A percentile compares a stretch with the other conserved stretches of the same genome.
Conservation (phyloP, 345 rosid species). For the Melaleuca alternifolia region DNA sequence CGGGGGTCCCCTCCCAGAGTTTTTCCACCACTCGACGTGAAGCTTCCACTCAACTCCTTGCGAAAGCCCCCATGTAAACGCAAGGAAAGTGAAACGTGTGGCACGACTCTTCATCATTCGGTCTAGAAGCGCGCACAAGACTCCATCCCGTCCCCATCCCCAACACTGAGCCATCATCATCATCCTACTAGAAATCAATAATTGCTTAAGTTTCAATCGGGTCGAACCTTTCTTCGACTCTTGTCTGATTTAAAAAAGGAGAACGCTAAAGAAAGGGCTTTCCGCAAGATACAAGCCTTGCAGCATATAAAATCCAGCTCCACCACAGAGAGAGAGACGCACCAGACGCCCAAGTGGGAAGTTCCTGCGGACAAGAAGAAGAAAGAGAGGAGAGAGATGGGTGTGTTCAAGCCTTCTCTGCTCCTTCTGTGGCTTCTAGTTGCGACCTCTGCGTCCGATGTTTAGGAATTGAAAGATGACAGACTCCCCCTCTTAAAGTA, state of each 20-base stretch:
- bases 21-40: not conserved
- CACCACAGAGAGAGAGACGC: not conserved
- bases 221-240: not conserved
- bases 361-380: not conserved
- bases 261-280: not conserved
- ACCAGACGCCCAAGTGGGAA: not conserved
- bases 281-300: not conserved
- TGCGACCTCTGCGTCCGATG: not conserved
- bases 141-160: not conserved
- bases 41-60: not conserved
- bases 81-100: not conserved
- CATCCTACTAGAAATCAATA: not conserved
- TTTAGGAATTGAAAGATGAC: no score
- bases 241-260: not conserved
- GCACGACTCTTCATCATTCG: not conserved
- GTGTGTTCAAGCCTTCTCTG: constrained; percentile 5
- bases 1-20: not conserved
- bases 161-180: not conserved
- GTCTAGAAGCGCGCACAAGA: not conserved
- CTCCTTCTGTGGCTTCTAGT: constrained; percentile 12
- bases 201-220: not conserved
- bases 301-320: not conserved
- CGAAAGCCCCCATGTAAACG: not conserved
- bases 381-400: constrained; percentile 1
- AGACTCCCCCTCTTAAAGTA: not conserved